phyloP scores from a whole-genome alignment of 2,329 filamentous ascomycete species.

The Diaporthe ilicicola region DNA sequence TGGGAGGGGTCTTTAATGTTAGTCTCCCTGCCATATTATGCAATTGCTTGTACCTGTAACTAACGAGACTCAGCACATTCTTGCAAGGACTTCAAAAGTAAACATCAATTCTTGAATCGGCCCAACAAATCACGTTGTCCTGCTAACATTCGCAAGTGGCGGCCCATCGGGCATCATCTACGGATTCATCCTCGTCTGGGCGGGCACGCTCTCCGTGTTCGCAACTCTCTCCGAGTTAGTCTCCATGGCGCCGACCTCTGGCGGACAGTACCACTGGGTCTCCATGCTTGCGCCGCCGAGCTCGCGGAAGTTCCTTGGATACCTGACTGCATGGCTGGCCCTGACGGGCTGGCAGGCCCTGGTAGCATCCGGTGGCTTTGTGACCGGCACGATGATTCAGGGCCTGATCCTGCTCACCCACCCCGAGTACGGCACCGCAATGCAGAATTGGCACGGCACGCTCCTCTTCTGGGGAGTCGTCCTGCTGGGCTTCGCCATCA shows the following conservation, averaged over 20 bases:
- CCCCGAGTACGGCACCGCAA: slow-evolving; percentile 47
- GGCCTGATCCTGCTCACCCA: slow-evolving; percentile 52
- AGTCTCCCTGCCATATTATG: no score
- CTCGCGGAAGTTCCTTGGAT: slow-evolving; percentile 62
- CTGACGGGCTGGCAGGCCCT: slow-evolving; percentile 57
- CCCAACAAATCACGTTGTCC: slow-evolving; percentile 30
- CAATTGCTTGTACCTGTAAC: background rate
- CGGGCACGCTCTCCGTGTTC: background rate
- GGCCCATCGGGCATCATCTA: slow-evolving; percentile 57
- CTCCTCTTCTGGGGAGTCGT: slow-evolving; percentile 58
- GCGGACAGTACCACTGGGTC: slow-evolving; percentile 69
- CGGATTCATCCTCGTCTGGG: slow-evolving; percentile 49
- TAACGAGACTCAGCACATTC: slow-evolving; percentile 39
- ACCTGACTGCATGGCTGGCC: slow-evolving; percentile 55
- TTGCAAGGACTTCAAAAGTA: slow-evolving; percentile 51
- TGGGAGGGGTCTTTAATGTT: slow-evolving; percentile 59
- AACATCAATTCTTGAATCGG: background rate
- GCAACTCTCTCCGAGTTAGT: no score
- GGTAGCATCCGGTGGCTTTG: slow-evolving; percentile 48
- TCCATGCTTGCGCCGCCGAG: slow-evolving; percentile 58
- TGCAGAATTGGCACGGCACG: slow-evolving; percentile 56
- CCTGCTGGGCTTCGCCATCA: slow-evolving; percentile 56
- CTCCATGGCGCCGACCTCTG: no score
- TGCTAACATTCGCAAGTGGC: slow-evolving; percentile 45
- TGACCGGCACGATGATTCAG: slow-evolving; percentile 58